Base-by-base conservation (phyloP, 2,329 filamentous ascomycete species). In the Xylariales sp. region DNA sequence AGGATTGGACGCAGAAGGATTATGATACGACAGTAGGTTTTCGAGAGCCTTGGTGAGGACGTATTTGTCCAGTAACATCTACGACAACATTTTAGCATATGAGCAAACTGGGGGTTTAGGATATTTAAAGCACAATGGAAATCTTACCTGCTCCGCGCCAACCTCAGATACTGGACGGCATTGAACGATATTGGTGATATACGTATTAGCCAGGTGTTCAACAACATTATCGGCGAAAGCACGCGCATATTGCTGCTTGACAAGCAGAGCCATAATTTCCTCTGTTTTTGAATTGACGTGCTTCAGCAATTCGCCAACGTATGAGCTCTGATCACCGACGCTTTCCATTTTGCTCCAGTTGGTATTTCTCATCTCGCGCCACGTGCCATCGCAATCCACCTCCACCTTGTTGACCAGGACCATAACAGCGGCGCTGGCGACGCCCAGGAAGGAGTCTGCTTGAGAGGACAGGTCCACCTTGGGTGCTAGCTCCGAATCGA, bases 1-100 rank as follows among this genome's bases (percentile, higher is more conserved):
- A 7, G 64, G 49, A 3, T 60, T 49, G 4, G 66, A 61, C n/a
- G n/a, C n/a, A 3, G 53, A 51, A 5, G 66, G 60, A 65, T 75
- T 65, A 76, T 80, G 65, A 70, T 81, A 57, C 52, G 75, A 81
- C 44, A 89, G 70, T 5, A 95, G 70, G 39, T 78, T 81, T 35
- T 81, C 79, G 43, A 94, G 81, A 1, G 80, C 79, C 54, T 91
- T 89, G 41, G 88, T 90, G 16, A 95, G 70, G 7, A 87, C 86
- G 55, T 97, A 97, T 47, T 91, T 90, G 63, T 98, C 93, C 5
- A 98, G 78, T 15, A 97, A 74, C 89, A 98, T 96, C 79, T 95
- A 44, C 29, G 41, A 37, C n/a, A n/a, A n/a, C n/a, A n/a, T n/a
- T n/a, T n/a, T n/a, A n/a, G n/a, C n/a, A n/a, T n/a, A n/a, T n/a